These are phyloP conservation scores for Cryptosporidium sp. DNA, from an alignment of 169 alveolate species.

Conservation along the genomic window DNA sequence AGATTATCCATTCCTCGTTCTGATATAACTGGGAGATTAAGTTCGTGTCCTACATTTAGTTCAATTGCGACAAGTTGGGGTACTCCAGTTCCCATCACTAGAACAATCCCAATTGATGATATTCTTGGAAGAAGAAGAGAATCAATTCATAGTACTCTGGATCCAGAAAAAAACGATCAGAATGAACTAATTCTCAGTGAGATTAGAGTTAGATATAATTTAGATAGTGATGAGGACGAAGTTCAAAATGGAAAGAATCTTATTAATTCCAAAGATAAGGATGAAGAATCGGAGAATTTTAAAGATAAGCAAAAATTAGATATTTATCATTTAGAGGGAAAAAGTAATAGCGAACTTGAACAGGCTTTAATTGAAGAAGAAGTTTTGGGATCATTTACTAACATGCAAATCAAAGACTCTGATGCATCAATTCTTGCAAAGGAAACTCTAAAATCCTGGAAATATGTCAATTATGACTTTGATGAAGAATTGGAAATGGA, in stretches of 20 bases:
- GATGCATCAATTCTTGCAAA: constrained; percentile 43
- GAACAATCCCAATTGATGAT: constrained; percentile 71
- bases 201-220: neutral
- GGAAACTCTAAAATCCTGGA: constrained; percentile 70
- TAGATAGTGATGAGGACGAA: constrained; percentile 24
- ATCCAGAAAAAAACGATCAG: constrained; percentile 5
- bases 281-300: neutral
- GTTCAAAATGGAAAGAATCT: neutral
- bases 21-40: constrained; percentile 59
- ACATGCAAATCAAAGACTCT: neutral
- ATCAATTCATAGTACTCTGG: neutral
- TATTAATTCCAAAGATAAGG: neutral
- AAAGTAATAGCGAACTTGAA: neutral
- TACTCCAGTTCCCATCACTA: constrained; percentile 74
- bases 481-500: constrained; percentile 29
- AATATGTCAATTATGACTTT: constrained; percentile 36
- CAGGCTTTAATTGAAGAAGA: neutral
- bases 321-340: neutral
- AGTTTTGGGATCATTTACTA: neutral
- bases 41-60: constrained; percentile 60
- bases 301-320: neutral
- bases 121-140: constrained; percentile 56
- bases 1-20: constrained; percentile 65
- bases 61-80: constrained; percentile 77
- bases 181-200: constrained; percentile 8